Evolutionary conservation across 306 rosid species (phyloP), one percentile per base, ranked within the genome.

Genomic region (Medicago lupulina): DNA sequence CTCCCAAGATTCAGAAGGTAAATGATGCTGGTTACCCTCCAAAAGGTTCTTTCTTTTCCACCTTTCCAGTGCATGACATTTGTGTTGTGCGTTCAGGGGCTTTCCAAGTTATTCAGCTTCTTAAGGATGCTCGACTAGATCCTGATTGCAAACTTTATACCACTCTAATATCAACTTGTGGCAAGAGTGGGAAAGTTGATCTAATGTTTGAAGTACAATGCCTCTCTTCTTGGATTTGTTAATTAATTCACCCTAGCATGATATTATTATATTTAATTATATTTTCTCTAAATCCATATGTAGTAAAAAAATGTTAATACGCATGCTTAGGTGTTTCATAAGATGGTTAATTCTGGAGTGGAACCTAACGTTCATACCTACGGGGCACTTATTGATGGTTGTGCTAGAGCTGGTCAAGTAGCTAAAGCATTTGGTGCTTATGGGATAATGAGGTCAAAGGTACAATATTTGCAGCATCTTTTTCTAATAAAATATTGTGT

Each of bases 341-440:
- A 86, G 77, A 95, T 95, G 98, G 97, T 95, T 76, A 95, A 87
- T 89, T 84, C 86, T 81, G 96, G 96, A 82, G 89, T 92, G 60
- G 96, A 92, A 75, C 97, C 98, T 54, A 92, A 92, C 40, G 85
- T 92, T 80, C 91, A 83, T 87, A 92, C 98, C 67, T 95, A 92
- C 54, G 98, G 97, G 68, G 96, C 98, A 61, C 97, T 95, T 74
- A 89, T 95, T 81, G 98, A 92, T 81, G 98, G 98, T 80, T 95
- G 98, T 86, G 97, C 92, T 67, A 90, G 90, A 90, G 97, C 93
- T 79, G 96, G 96, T 67, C 97, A 95, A 90, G 89, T 95, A 72
- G 97, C 97, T 38, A 95, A 95, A 87, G 98, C 98, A 76, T 95
- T 95, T 87, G 98, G 98, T 73, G 98, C 88, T 77, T 95, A 95